Base-by-base conservation (phyloP, 2,329 filamentous ascomycete species). In the Alternaria sp. region DNA sequence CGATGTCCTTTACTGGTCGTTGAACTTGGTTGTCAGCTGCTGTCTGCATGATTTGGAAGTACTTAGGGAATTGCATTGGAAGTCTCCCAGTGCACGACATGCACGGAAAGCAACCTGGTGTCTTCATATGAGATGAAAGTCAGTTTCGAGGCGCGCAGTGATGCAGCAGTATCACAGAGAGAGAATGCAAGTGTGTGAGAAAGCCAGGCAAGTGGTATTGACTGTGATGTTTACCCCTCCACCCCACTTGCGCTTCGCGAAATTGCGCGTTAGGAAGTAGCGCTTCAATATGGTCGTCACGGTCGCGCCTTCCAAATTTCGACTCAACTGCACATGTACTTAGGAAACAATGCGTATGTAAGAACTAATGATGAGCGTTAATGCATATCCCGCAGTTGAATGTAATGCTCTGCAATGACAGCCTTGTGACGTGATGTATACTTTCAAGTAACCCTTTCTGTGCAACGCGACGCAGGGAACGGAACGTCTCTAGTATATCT, bases 141-240 rank as follows among this genome's bases (percentile, higher is more conserved):
- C 4, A 11, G 3, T 11, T 12, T 12, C 3, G 12, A 37, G 9
- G 20, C 2, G 28, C 9, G 18, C 18, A 51, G 28, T 33, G 18
- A 6, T 18, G 18, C 5, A 3, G 11, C 3, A 37, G 5, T 5
- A 23, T 7, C 4, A 14, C 15, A 7, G 9, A 7, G 12, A n/a
- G 9, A 7, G 15, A 4, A 51, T n/a, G 3, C 3, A 11, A 18
- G 12, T 3, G 49, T 18, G 37, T 21, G 33, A 43, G 33, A 12
- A 15, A 21, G 9, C 15, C 5, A 15, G 51, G 12, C n/a, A 18
- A 10, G 37, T 55, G 18, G 33, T 2, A 21, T 6, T 23, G 25
- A 57, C 20, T 33, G 30, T 21, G 26, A 57, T n/a, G 20, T 57
- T 57, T 50, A 51, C 46, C 56, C 56, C 46, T 58, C 55, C 20